Percentiles rank a stretch among this genome's conserved stretches.
phyloP scores from a whole-genome alignment of 2,329 filamentous ascomycete genomes.

The Ascomycota sp. region DNA sequence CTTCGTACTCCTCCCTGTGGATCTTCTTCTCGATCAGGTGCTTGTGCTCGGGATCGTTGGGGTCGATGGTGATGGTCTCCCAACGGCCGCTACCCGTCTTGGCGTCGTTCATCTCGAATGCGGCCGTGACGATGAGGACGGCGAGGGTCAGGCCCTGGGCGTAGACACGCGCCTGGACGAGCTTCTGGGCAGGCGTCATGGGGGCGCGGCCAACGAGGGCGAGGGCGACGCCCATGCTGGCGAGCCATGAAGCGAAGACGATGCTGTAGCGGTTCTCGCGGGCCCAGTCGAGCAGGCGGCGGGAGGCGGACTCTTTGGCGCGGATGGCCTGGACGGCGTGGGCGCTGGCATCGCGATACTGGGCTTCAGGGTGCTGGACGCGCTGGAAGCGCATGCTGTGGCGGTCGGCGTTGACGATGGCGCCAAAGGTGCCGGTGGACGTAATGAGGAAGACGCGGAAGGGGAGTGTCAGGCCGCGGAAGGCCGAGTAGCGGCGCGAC shows the following conservation, averaged over 20 bases:
- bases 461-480: constrained; percentile 67
- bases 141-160: constrained; percentile 76
- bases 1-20: constrained; percentile 70
- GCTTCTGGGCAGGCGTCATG: constrained; percentile 58
- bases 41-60: constrained; percentile 66
- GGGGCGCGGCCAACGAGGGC: constrained; percentile 58
- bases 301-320: constrained; percentile 31
- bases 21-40: constrained; percentile 69
- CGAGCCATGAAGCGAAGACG: constrained; percentile 64
- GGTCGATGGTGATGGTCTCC: constrained; percentile 67
- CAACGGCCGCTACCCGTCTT: constrained; percentile 56
- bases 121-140: constrained; percentile 63
- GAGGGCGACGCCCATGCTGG: constrained; percentile 56
- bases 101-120: constrained; percentile 62
- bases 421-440: constrained; percentile 61
- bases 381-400: constrained; percentile 43
- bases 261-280: constrained; percentile 70
- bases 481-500: constrained; percentile 50
- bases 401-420: constrained; percentile 78
- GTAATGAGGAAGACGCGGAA: constrained; percentile 82
- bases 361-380: constrained; percentile 42
- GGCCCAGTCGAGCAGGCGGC: constrained; percentile 53
- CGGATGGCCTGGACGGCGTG: constrained; percentile 33
- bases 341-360: constrained; percentile 44
- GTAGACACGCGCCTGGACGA: constrained; percentile 88